These are phyloP conservation scores for Pyrenula massariospora DNA, from an alignment of 495 filamentous ascomycete species.

Conservation along the genomic window DNA sequence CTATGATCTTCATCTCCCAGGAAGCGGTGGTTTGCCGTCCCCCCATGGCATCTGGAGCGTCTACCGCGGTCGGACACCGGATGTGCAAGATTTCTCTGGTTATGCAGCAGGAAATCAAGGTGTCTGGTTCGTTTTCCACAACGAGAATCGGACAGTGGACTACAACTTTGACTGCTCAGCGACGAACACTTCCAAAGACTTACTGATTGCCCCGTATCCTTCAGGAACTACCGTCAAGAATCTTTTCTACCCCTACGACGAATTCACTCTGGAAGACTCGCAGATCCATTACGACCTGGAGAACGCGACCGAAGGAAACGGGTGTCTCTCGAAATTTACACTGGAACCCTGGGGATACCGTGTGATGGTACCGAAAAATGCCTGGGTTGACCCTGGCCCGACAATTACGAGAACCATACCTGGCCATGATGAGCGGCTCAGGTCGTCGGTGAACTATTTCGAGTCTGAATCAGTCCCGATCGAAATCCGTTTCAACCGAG, in stretches of 20 bases:
- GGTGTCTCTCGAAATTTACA: conserved; percentile 34
- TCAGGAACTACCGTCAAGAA: conserved; percentile 32
- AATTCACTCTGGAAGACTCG: conserved; percentile 20
- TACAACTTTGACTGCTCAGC: conserved; percentile 30
- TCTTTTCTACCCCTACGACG: conserved; percentile 40
- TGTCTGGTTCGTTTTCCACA: conserved; percentile 38
- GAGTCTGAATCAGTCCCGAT: conserved; percentile 23
- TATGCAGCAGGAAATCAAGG: conserved; percentile 27
- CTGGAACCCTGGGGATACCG: conserved; percentile 43
- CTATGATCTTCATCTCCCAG: conserved; percentile 29
- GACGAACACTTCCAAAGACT: conserved; percentile 14
- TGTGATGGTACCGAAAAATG: conserved; percentile 37
- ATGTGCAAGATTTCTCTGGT: conserved; percentile 28
- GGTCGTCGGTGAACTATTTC: conserved; percentile 19
- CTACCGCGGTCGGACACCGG: conserved; percentile 16
- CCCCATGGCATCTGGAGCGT: conserved; percentile 38
- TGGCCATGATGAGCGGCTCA: conserved; percentile 40
- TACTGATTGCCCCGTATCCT: conserved; percentile 29
- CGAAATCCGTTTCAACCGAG: conserved; percentile 38
- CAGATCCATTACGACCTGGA: conserved; percentile 7
- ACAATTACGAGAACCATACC: conserved; percentile 46
- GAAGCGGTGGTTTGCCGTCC: conserved; percentile 27
- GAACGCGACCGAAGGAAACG: conserved; percentile 21
- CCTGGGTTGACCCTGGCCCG: conserved; percentile 32
- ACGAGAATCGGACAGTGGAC: conserved; percentile 28